Conservation (phyloP, 441 rosid species). For the Pelargonium australe region DNA sequence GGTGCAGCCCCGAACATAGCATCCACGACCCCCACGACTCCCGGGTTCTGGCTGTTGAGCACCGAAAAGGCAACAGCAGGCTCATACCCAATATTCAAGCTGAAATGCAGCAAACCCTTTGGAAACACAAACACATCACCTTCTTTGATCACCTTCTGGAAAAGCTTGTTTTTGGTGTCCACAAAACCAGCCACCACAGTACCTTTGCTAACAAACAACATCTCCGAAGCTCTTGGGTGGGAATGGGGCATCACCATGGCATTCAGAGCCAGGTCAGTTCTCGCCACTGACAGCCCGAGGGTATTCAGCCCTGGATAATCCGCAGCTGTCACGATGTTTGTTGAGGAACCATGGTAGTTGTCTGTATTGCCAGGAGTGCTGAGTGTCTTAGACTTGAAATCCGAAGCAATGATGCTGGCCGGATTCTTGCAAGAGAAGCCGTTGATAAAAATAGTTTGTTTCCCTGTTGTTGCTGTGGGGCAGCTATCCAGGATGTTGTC, state of each 20-base stretch:
- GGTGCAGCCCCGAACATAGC: slow-evolving; percentile 24
- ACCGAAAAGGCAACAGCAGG: slow-evolving; percentile 47
- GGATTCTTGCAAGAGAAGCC: slow-evolving; percentile 85
- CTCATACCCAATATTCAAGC: slow-evolving; percentile 51
- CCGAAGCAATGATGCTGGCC: slow-evolving; percentile 37
- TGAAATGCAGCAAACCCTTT: slow-evolving; percentile 57
- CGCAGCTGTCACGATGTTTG: slow-evolving; percentile 43
- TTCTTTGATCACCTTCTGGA: slow-evolving; percentile 35
- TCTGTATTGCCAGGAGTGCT: slow-evolving; percentile 48
- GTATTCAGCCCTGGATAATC: slow-evolving; percentile 85
- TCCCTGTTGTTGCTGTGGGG: slow-evolving; percentile 38
- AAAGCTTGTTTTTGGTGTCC: slow-evolving; percentile 43
- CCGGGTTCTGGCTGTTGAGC: slow-evolving; percentile 78
- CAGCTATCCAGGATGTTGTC: slow-evolving; percentile 61
- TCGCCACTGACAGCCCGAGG: slow-evolving; percentile 61
- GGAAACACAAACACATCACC: slow-evolving; percentile 78
- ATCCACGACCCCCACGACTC: slow-evolving; percentile 38
- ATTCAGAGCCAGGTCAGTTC: slow-evolving; percentile 56
- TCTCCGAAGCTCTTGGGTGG: slow-evolving; percentile 79
- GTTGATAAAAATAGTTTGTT: slow-evolving; percentile 47
- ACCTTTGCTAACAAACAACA: slow-evolving; percentile 52
- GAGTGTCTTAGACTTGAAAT: slow-evolving; percentile 58
- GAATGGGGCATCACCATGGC: slow-evolving; percentile 51
- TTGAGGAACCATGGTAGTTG: slow-evolving; percentile 41
- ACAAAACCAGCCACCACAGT: slow-evolving; percentile 58